Conservation (phyloP, 2,329 filamentous ascomycete species). For the Alternaria triticina region DNA sequence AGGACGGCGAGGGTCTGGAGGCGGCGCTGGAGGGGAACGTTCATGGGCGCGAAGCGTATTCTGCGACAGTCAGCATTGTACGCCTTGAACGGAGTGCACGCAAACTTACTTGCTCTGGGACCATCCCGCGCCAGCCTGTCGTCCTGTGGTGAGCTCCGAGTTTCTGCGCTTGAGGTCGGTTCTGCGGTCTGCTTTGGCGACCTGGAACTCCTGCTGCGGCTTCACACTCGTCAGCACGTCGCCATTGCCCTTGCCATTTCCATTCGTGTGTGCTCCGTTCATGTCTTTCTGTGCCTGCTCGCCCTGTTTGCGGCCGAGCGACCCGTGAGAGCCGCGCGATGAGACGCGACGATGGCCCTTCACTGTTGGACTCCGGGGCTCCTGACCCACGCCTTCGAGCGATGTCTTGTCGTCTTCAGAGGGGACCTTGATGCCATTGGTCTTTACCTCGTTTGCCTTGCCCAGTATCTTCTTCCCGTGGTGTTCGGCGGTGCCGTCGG, state of each 20-base stretch:
- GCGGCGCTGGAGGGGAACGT: constrained; percentile 63
- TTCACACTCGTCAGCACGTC: constrained; percentile 55
- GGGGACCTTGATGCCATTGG: constrained; percentile 21
- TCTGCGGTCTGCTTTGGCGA: constrained; percentile 29
- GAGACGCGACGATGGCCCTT: constrained; percentile 37
- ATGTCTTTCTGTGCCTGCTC: constrained; percentile 39
- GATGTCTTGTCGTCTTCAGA: constrained; percentile 17
- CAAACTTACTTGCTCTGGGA: constrained; percentile 53
- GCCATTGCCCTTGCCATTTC: constrained; percentile 53
- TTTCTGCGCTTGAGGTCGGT: constrained; percentile 42
- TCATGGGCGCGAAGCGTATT: constrained; percentile 87
- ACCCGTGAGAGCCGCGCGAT: constrained; percentile 41
- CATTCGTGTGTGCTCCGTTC: constrained; percentile 50
- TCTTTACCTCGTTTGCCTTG: constrained; percentile 16
- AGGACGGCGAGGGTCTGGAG: constrained; percentile 59
- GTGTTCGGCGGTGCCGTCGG: constrained; percentile 21
- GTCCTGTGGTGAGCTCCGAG: constrained; percentile 58
- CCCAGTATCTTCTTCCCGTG: constrained; percentile 4
- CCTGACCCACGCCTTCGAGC: constrained; percentile 42
- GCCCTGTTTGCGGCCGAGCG: constrained; percentile 37
- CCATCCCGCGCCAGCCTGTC: constrained; percentile 62
- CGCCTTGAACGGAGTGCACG: neutral
- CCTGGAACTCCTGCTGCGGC: constrained; percentile 47
- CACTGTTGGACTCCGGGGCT: constrained; percentile 42
- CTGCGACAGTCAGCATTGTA: constrained; percentile 43